Evolutionary conservation across 768 basidiomycete species (phyloP).

Genomic region (Boletus fagicola): DNA sequence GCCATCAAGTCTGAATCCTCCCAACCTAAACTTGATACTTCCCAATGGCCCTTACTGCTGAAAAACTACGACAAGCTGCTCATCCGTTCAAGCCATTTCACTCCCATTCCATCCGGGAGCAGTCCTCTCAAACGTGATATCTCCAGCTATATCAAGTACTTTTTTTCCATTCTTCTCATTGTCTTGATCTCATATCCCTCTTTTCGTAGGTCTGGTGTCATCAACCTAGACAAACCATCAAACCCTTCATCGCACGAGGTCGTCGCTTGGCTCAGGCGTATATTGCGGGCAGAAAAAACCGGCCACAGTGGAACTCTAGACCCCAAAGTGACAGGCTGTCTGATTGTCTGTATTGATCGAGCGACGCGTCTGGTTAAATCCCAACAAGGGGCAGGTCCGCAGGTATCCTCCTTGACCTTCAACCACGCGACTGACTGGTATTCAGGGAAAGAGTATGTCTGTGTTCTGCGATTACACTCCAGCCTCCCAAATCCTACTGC

Average conservation of each 20-base stretch:
- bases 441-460: constrained; percentile 95
- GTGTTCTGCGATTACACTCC: constrained; percentile 90
- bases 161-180: neutral
- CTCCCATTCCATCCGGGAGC: constrained; percentile 92
- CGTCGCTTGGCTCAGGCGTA: constrained; percentile 97
- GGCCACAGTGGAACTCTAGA: constrained; percentile 99
- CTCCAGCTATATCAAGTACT: constrained; percentile 82
- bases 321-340: constrained; percentile 97
- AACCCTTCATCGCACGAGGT: constrained; percentile 99
- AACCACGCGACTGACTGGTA: constrained; percentile 2
- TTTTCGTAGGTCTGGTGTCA: constrained; percentile 84
- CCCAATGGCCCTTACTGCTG: constrained; percentile 94
- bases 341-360: constrained; percentile 99
- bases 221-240: constrained; percentile 99
- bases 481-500: constrained; percentile 76
- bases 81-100: constrained; percentile 94
- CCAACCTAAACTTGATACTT: constrained; percentile 84
- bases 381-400: constrained; percentile 92
- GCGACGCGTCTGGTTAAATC: constrained; percentile 97
- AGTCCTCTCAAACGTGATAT: constrained; percentile 96
- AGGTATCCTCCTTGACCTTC: neutral
- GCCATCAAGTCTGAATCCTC: constrained; percentile 76
- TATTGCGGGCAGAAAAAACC: constrained; percentile 95
- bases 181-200: neutral
- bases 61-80: constrained; percentile 99